phyloP scores from a whole-genome alignment of 2,329 filamentous ascomycete genomes.

The Xylariales sp. region DNA sequence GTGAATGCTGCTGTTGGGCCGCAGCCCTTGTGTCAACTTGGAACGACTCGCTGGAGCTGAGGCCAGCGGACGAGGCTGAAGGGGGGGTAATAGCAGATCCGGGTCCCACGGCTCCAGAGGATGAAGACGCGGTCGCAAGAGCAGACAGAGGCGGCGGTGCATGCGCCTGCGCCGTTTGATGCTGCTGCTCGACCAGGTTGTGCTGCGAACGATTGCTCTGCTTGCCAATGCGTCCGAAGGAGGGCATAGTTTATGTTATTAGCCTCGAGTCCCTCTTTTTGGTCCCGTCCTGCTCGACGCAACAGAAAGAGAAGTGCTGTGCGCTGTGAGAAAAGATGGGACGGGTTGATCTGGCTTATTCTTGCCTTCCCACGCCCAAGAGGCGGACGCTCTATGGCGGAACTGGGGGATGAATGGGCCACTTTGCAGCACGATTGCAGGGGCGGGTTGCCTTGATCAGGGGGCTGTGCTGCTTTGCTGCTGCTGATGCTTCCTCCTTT shows the following conservation, averaged over 20 bases:
- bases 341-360: slow-evolving; percentile 11
- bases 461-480: slow-evolving; percentile 5
- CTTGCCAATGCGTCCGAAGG: slow-evolving; percentile 13
- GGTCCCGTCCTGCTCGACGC: not conserved
- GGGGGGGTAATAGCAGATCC: slow-evolving; percentile 28
- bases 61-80: slow-evolving; percentile 43
- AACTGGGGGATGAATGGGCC: slow-evolving; percentile 2
- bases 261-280: not conserved
- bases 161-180: slow-evolving; percentile 27
- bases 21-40: slow-evolving; percentile 3
- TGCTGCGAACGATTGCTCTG: slow-evolving; percentile 52
- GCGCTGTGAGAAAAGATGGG: slow-evolving; percentile 10
- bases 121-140: slow-evolving; percentile 10
- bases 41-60: slow-evolving; percentile 45
- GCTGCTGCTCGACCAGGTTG: slow-evolving; percentile 42
- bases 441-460: not conserved
- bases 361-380: slow-evolving; percentile 3
- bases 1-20: slow-evolving; percentile 13
- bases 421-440: slow-evolving; percentile 5
- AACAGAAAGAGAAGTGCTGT: not conserved
- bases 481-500: not conserved
- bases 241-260: slow-evolving; percentile 13
- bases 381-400: slow-evolving; percentile 10
- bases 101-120: slow-evolving; percentile 10
- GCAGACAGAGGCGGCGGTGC: slow-evolving; percentile 24